phyloP scores from a whole-genome alignment of 1,139 yeast genomes.

The Hanseniaspora gamundiae region DNA sequence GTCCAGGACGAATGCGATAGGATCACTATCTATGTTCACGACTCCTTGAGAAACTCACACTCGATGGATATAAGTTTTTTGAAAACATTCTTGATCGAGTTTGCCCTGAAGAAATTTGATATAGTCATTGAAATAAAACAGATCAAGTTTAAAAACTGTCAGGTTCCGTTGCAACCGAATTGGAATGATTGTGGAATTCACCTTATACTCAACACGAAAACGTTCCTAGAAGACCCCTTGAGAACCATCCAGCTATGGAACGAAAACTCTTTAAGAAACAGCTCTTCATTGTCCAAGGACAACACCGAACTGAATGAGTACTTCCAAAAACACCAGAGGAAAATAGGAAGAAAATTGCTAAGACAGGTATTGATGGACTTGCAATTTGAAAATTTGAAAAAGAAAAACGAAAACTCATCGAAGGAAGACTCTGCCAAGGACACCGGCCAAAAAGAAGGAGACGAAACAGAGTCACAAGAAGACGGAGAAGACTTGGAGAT shows the following conservation, averaged over 20 bases:
- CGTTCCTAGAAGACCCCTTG: constrained; percentile 43
- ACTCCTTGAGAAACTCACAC: constrained; percentile 59
- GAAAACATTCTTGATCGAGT: constrained; percentile 51
- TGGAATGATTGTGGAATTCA: constrained; percentile 94
- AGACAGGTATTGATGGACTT: constrained; percentile 27
- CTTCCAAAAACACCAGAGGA: constrained; percentile 28
- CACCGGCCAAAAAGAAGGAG: no score
- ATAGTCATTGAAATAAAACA: constrained; percentile 36
- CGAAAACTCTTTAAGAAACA: constrained; percentile 8
- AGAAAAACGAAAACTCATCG: constrained; percentile 5
- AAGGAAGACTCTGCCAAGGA: not conserved
- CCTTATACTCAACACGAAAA: constrained; percentile 65
- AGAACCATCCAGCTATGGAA: constrained; percentile 44
- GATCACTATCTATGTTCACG: constrained; percentile 58
- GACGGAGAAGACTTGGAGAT: no score
- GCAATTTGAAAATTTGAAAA: constrained; percentile 28
- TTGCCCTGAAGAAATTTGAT: constrained; percentile 53
- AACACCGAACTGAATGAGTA: constrained; percentile 15
- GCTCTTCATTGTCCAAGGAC: not conserved
- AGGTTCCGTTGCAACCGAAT: constrained; percentile 77
- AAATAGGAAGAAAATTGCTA: constrained; percentile 27
- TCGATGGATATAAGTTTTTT: constrained; percentile 42
- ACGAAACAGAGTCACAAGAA: no score
- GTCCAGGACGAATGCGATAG: constrained; percentile 15
- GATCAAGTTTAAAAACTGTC: constrained; percentile 34